Evolutionary conservation across 2,329 filamentous ascomycete species (phyloP).

Genomic region (Teratosphaeriaceae sp.): DNA sequence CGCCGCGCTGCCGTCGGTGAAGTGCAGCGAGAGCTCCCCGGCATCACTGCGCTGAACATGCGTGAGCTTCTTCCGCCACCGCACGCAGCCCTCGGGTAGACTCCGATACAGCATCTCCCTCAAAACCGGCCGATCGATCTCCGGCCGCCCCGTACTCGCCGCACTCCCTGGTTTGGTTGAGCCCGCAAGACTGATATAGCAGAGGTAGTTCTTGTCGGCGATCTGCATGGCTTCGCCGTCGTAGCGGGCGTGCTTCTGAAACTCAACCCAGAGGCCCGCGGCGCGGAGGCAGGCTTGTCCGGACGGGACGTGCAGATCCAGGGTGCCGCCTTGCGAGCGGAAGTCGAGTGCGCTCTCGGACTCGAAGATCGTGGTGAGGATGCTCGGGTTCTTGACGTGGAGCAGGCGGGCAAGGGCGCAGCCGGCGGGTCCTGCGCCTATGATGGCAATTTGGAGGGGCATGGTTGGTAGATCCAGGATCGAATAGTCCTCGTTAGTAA

Average conservation of each 20-base stretch:
- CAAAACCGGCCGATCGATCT: slow-evolving; percentile 32
- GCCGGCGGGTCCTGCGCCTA: slow-evolving; percentile 32
- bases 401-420: slow-evolving; percentile 32
- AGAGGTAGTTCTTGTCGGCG: slow-evolving; percentile 33
- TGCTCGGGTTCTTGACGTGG: slow-evolving; percentile 7
- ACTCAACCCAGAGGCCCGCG: slow-evolving; percentile 28
- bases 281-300: slow-evolving; percentile 29
- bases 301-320: slow-evolving; percentile 30
- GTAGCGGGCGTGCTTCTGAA: slow-evolving; percentile 31
- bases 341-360: slow-evolving; percentile 22
- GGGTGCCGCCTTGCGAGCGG: slow-evolving; percentile 31
- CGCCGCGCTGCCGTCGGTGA: slow-evolving; percentile 29
- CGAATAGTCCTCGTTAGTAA: no score
- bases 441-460: slow-evolving; percentile 27
- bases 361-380: slow-evolving; percentile 24
- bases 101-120: slow-evolving; percentile 28
- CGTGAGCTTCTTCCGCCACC: slow-evolving; percentile 28
- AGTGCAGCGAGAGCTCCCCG: slow-evolving; percentile 19
- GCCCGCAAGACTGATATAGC: slow-evolving; percentile 19
- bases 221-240: slow-evolving; percentile 38
- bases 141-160: slow-evolving; percentile 21
- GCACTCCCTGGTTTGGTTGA: no score
- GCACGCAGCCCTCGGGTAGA: slow-evolving; percentile 22
- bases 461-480: no score
- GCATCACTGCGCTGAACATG: slow-evolving; percentile 12